Percentiles rank a stretch among this genome's conserved stretches.
Evolutionary conservation across 192 early-diverging fungal species (phyloP).

Genomic region (Rhizoclosmatium globosum): DNA sequence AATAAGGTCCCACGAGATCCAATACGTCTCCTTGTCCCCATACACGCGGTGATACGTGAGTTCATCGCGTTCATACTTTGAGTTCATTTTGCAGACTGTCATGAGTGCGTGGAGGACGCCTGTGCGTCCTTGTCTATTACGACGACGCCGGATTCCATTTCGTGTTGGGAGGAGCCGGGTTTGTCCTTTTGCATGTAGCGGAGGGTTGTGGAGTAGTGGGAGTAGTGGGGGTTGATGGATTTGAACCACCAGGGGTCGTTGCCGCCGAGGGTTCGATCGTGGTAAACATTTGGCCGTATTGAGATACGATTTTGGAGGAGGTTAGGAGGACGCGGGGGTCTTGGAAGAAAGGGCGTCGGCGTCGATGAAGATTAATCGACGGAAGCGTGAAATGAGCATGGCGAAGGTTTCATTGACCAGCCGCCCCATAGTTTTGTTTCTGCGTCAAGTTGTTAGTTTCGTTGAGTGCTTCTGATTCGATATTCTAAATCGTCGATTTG

Average conservation of each 20-base stretch:
- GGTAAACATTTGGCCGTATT: constrained; percentile 67
- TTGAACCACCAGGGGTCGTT: constrained; percentile 59
- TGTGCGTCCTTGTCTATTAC: constrained; percentile 65
- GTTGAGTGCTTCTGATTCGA: too few relatives aligned
- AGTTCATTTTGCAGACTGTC: constrained; percentile 64
- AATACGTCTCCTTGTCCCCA: constrained; percentile 66
- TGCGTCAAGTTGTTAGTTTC: background rate
- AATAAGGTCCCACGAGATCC: constrained; percentile 70
- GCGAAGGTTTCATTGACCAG: constrained; percentile 65
- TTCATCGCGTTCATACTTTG: constrained; percentile 28
- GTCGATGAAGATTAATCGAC: constrained; percentile 72
- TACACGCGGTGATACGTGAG: constrained; percentile 37
- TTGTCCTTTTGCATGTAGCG: constrained; percentile 48
- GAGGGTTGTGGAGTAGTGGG: constrained; percentile 47
- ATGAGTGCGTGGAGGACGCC: constrained; percentile 58
- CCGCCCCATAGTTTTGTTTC: constrained; percentile 27
- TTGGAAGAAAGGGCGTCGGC: constrained; percentile 75
- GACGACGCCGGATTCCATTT: constrained; percentile 74
- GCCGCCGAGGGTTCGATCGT: constrained; percentile 56
- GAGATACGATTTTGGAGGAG: constrained; percentile 43
- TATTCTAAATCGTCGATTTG: too few relatives aligned
- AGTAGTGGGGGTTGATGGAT: constrained; percentile 57
- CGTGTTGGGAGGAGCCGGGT: constrained; percentile 63
- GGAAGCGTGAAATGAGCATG: constrained; percentile 65
- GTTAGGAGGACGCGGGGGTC: constrained; percentile 61